Conservation (phyloP, 176 grass and related monocot species). For the Raddia distichophylla region DNA sequence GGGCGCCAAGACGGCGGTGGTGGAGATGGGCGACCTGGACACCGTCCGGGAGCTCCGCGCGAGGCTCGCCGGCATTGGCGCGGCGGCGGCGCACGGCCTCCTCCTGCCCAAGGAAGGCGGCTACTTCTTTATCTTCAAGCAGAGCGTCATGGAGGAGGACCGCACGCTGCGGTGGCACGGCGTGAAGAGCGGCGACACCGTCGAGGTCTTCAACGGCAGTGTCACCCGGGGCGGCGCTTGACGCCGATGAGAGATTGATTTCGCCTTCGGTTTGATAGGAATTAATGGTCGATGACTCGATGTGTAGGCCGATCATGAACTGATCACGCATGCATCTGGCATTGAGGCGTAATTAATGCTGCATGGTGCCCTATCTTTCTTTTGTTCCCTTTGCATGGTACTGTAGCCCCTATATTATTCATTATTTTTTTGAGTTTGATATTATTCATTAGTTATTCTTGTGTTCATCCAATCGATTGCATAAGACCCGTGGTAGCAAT, state of each 20-base stretch:
- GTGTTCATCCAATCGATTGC: no score
- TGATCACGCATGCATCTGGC: no score
- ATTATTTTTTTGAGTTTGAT: no score
- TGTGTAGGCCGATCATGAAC: no score
- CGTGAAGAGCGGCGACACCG: constrained; percentile 57
- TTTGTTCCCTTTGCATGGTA: no score
- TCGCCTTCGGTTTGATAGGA: no score
- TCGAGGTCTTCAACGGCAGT: constrained; percentile 60
- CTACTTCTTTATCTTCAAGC: constrained; percentile 64
- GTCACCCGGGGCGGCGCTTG: constrained; percentile 40
- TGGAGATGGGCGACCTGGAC: constrained; percentile 52
- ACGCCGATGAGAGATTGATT: not conserved
- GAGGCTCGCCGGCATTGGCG: not conserved
- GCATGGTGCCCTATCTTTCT: no score
- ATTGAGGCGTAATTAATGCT: no score
- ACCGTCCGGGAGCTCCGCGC: constrained; percentile 24
- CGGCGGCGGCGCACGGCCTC: not conserved
- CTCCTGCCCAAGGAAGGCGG: constrained; percentile 15
- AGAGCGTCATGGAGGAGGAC: constrained; percentile 67
- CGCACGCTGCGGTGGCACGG: constrained; percentile 65
- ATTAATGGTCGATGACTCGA: no score
- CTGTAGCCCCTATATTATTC: no score
- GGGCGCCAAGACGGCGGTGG: constrained; percentile 26
- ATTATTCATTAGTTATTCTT: no score
- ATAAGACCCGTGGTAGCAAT: no score